These are phyloP conservation scores for Camellia lanceoleosa DNA, from an alignment of 148 eudicot species.

Conservation along the genomic window DNA sequence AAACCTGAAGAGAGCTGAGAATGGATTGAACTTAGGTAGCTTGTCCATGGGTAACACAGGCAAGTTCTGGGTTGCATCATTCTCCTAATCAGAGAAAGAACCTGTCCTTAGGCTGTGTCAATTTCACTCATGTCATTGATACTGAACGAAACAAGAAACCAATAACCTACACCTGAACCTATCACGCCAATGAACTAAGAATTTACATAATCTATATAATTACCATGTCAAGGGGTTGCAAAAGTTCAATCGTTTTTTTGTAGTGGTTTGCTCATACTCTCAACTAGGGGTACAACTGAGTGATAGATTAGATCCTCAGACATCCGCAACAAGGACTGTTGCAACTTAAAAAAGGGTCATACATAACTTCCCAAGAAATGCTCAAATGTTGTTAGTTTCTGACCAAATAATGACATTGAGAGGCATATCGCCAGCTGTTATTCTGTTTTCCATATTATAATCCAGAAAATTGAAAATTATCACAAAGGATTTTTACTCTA, in stretches of 20 bases:
- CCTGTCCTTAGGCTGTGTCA: too few relatives aligned
- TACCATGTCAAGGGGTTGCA: neutral
- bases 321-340: neutral
- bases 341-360: neutral
- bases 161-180: too few relatives aligned
- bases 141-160: too few relatives aligned
- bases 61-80: neutral
- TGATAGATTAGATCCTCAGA: neutral
- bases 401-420: neutral
- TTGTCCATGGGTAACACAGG: neutral
- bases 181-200: too few relatives aligned
- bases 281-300: neutral
- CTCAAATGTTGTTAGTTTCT: neutral
- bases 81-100: too few relatives aligned
- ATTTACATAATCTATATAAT: neutral
- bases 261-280: neutral
- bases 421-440: neutral
- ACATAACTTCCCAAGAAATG: neutral
- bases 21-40: too few relatives aligned
- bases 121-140: too few relatives aligned
- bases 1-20: neutral
- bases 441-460: conserved; percentile 1
- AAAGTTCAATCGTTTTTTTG: neutral
- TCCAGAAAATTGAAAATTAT: neutral
- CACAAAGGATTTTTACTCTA: neutral